A percentile compares a stretch with the other conserved stretches of the same genome.
Evolutionary conservation across 805 yeast species (phyloP).

Genomic region (Ogataea philodendri): DNA sequence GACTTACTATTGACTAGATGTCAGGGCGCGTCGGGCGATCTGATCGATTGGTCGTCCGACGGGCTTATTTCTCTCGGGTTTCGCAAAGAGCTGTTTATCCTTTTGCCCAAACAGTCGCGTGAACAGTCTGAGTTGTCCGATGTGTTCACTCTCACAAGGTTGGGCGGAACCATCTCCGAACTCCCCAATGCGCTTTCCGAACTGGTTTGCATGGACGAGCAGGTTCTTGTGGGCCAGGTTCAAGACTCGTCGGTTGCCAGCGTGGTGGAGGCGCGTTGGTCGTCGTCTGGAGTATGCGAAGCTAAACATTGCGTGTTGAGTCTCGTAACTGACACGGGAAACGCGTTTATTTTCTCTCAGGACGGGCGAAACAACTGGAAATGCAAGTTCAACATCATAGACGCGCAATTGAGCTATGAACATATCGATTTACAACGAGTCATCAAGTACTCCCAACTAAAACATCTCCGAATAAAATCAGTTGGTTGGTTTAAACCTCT

Average conservation of each 20-base stretch:
- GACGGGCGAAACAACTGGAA: constrained; percentile 20
- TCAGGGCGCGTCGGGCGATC: constrained; percentile 8
- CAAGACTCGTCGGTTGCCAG: constrained; percentile 14
- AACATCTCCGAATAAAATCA: constrained; percentile 25
- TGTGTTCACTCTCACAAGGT: constrained; percentile 12
- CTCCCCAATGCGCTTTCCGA: constrained; percentile 17
- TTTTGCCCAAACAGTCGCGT: constrained; percentile 15
- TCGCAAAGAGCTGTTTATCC: constrained; percentile 16
- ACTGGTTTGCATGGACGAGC: constrained; percentile 17
- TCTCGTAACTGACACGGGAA: constrained; percentile 22
- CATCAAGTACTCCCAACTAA: constrained; percentile 14
- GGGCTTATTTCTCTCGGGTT: constrained; percentile 19
- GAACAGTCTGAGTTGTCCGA: constrained; percentile 14
- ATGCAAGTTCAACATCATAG: constrained; percentile 16
- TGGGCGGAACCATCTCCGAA: constrained; percentile 17
- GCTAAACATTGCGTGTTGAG: constrained; percentile 16
- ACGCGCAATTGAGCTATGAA: constrained; percentile 14
- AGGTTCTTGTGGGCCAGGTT: constrained; percentile 20
- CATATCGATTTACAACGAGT: constrained; percentile 16
- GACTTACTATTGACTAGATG: constrained; percentile 16
- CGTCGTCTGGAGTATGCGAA: constrained; percentile 21
- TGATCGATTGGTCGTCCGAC: constrained; percentile 20
- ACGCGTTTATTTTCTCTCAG: constrained; percentile 18
- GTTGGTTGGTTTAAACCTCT: constrained; percentile 21
- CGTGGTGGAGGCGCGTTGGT: constrained; percentile 22